Base-by-base conservation (phyloP, 805 yeast species). In the Lipomyces mesembrius region DNA sequence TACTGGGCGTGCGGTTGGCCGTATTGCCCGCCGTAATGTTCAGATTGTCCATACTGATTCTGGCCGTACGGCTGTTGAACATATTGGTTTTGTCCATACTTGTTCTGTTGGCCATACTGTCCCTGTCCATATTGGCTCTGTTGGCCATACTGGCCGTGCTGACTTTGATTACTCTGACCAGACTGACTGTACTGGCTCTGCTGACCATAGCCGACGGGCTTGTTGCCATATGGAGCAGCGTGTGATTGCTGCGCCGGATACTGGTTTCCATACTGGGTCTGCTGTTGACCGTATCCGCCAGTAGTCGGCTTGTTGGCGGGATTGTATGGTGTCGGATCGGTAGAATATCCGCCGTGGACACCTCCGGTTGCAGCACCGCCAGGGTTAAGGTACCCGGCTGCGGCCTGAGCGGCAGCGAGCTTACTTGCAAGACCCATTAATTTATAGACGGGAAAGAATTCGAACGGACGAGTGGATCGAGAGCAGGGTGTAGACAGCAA, bases 371-470 rank as follows among this genome's bases (percentile, higher is more conserved):
- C 32, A 29, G 32, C 32, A 29, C 32, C 43, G 17, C 17, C 59
- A 8, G 69, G 63, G 12, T 43, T 61, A 20, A 64, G 62, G 14
- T 63, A 64, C 17, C 63, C 65, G 34, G 43, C 2, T 11, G 68
- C 68, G 29, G 65, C 65, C 46, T 62, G 64, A 37, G 71, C 65
- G 37, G 75, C 71, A 11, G 68, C 70, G 35, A 75, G 63, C 69
- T 75, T 75, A 57, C 75, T 72, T 8, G 77, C 77, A 32, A 75
- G 71, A 53, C 77, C 77, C 77, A 75, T 74, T 20, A 20, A 37
- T 29, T 29, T 5, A 2, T 25, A 25, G 27, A 25, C 27, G 27
- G 27, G 27, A 37, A 14, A 12, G 43, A 37, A 37, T 37, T 37
- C 17, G 17, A 14, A 11, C 5, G 17, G 43, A 12, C 14, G 43